These are phyloP conservation scores for Hyphopichia fennica DNA, from an alignment of 1,139 yeast species.

Conservation along the genomic window DNA sequence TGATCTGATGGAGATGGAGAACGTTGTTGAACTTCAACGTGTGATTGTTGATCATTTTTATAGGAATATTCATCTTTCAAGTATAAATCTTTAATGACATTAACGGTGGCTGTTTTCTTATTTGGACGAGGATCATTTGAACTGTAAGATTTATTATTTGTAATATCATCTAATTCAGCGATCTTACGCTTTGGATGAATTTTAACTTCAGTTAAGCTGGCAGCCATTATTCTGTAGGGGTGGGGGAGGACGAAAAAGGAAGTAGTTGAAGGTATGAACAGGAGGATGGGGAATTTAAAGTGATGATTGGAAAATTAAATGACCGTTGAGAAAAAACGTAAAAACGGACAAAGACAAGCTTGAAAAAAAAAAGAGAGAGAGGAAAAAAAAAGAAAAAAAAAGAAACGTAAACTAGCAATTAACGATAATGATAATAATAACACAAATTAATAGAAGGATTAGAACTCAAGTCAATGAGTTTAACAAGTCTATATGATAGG, in stretches of 20 bases:
- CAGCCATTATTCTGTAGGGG: conserved; percentile 22
- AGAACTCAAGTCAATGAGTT: background rate
- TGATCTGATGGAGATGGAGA: conserved; percentile 29
- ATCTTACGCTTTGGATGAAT: conserved; percentile 28
- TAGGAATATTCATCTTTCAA: conserved; percentile 10
- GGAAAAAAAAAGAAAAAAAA: too few species aligned
- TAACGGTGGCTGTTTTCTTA: conserved; percentile 1
- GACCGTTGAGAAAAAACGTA: too few species aligned
- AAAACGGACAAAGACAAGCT: too few species aligned
- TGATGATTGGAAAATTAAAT: too few species aligned
- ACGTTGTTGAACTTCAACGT: conserved; percentile 19
- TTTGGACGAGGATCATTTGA: conserved; percentile 4
- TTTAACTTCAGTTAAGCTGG: conserved; percentile 24
- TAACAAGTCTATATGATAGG: too few species aligned
- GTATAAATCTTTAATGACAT: conserved; percentile 8
- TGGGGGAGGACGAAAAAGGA: too few species aligned
- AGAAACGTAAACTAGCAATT: background rate
- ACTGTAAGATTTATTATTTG: conserved; percentile 21
- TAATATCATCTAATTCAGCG: conserved; percentile 36
- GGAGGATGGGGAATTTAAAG: too few species aligned
- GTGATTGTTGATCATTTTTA: conserved; percentile 9
- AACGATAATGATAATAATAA: background rate
- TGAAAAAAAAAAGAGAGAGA: background rate
- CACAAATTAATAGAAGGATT: background rate
- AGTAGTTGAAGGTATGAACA: too few species aligned